Base-by-base conservation (phyloP, 768 basidiomycete genomes). In the Mrakia frigida region DNA sequence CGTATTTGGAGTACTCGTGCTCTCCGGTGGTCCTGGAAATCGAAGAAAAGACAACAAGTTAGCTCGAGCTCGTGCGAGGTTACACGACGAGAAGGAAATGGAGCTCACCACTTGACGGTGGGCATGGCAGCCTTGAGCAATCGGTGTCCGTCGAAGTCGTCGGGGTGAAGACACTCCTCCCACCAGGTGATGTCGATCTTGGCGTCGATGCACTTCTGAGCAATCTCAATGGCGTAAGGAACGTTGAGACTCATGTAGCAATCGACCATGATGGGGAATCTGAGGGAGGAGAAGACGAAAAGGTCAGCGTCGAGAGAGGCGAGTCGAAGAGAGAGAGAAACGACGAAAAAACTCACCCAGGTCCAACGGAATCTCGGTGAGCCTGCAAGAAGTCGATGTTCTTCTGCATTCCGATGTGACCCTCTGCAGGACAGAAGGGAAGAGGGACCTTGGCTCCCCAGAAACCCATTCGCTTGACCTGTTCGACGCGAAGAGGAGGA, bases 161-260 rank as follows among this genome's bases (percentile, higher is more conserved):
- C 37, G 25, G 71, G 59, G 41, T 67, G 35, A 50, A 74, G 41
- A 43, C 25, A 13, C 70, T 59, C 65, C 76, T 85, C 84, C 83
- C 83, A 85, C 84, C 84, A 85, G 79, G 83, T 79, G 80, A 85
- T 84, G 69, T 83, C 80, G 74, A 85, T 82, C n/a, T 81, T 81
- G 74, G 82, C 82, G 63, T 84, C 81, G 71, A 82, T 82, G 37
- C 80, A 81, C 35, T 73, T 77, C 72, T 79, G 75, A 2, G 83
- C 81, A 6, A 85, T 79, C 76, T 83, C 80, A 31, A 84, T 81
- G 16, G 84, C 83, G 72, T 83, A 84, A 28, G 80, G 82, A 16
- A 81, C 80, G 65, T 78, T 81, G 70, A 77, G 74, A 14, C 65
- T 68, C 82, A 83, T 83, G 79, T 81, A 84, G 79, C 84, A 85